Evolutionary conservation across 2,329 filamentous ascomycete genomes (phyloP).

Genomic region (Emmonsiellopsis sp.): DNA sequence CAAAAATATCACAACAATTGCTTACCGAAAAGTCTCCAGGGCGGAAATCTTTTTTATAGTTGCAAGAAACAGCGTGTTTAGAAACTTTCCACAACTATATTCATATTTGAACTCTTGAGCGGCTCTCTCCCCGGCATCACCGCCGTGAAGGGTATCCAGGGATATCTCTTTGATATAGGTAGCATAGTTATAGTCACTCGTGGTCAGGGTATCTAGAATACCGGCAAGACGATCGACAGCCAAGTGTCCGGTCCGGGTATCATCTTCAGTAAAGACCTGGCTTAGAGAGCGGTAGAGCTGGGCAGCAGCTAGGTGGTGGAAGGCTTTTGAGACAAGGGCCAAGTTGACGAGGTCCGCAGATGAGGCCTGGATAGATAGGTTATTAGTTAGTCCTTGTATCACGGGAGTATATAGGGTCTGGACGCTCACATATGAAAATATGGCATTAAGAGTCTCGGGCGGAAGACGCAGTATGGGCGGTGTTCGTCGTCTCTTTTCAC

Average conservation of each 20-base stretch:
- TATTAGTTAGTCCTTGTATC: background rate
- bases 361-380: constrained; percentile 7
- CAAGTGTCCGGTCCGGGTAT: constrained; percentile 43
- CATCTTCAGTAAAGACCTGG: constrained; percentile 53
- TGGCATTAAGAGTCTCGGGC: constrained; percentile 20
- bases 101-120: constrained; percentile 48
- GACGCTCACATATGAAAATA: constrained; percentile 22
- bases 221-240: constrained; percentile 49
- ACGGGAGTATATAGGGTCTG: background rate
- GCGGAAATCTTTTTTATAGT: constrained; percentile 46
- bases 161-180: constrained; percentile 47
- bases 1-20: background rate
- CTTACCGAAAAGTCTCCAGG: constrained; percentile 48
- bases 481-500: background rate
- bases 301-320: constrained; percentile 48
- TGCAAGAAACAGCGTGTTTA: constrained; percentile 51
- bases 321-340: constrained; percentile 48
- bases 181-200: constrained; percentile 56
- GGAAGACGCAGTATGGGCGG: constrained; percentile 19
- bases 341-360: constrained; percentile 29
- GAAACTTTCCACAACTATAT: constrained; percentile 52
- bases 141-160: constrained; percentile 47
- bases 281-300: constrained; percentile 52
- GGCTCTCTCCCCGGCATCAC: constrained; percentile 41
- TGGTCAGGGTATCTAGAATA: constrained; percentile 52